Evolutionary conservation across 768 basidiomycete species (phyloP).

Genomic region (Lentinula guzmanii): DNA sequence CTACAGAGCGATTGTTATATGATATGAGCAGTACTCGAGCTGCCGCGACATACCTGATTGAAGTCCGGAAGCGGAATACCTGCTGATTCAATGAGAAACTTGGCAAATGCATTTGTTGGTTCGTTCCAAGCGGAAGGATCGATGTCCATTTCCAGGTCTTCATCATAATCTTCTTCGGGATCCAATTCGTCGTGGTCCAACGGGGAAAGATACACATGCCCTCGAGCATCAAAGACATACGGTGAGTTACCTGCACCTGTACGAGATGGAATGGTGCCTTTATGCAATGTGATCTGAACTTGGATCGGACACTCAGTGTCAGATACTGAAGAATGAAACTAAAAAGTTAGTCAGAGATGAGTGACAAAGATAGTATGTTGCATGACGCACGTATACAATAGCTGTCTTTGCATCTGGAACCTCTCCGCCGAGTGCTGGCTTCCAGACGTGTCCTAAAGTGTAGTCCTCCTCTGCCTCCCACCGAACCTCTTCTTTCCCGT

Average conservation of each 20-base stretch:
- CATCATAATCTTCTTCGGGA: slow-evolving; percentile 10
- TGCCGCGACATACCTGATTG: slow-evolving; percentile 6
- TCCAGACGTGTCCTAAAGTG: slow-evolving; percentile 55
- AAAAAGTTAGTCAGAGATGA: not conserved
- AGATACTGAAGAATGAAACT: slow-evolving; percentile 23
- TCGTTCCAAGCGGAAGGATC: slow-evolving; percentile 25
- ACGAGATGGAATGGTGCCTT: slow-evolving; percentile 41
- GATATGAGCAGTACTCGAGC: not conserved
- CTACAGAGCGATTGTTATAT: not conserved
- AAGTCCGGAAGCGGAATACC: slow-evolving; percentile 11
- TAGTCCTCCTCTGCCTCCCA: slow-evolving; percentile 72
- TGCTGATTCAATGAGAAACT: slow-evolving; percentile 18
- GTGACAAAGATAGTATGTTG: not conserved
- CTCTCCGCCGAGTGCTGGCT: slow-evolving; percentile 6
- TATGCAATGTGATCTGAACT: slow-evolving; percentile 62
- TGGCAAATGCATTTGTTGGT: slow-evolving; percentile 20
- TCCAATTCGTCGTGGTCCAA: slow-evolving; percentile 15
- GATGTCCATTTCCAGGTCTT: slow-evolving; percentile 10
- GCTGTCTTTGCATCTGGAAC: slow-evolving; percentile 36
- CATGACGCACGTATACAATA: slow-evolving; percentile 55
- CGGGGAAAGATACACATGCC: slow-evolving; percentile 30
- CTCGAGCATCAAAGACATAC: slow-evolving; percentile 50
- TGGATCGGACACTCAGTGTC: slow-evolving; percentile 45
- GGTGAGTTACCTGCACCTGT: slow-evolving; percentile 59
- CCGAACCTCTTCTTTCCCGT: slow-evolving; percentile 42